Conservation (phyloP, 2,329 filamentous ascomycete genomes). For the Apiospora kogelbergensis region DNA sequence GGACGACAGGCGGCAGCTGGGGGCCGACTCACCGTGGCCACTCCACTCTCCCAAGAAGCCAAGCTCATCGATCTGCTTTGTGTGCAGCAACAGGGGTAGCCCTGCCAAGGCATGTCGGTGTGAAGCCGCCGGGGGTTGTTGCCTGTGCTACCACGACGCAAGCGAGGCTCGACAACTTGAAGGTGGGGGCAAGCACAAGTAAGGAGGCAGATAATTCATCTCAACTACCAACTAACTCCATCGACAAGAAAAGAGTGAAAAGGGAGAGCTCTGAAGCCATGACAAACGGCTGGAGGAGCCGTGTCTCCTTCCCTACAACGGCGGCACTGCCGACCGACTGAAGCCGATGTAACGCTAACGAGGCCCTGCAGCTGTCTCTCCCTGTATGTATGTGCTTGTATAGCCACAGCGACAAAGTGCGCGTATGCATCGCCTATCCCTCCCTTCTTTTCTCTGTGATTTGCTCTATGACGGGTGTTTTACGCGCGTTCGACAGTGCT, state of each 20-base stretch:
- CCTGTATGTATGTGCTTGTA: not conserved
- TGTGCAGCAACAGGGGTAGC: not conserved
- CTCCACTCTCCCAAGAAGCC: too few relatives aligned
- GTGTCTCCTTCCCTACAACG: too few relatives aligned
- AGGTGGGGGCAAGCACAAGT: not conserved
- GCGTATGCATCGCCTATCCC: not conserved
- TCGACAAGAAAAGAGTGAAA: too few relatives aligned
- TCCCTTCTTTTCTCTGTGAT: not conserved
- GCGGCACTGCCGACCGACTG: not conserved
- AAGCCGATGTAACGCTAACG: not conserved
- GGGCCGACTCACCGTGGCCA: conserved; percentile 12
- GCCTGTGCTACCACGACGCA: not conserved
- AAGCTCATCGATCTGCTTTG: not conserved
- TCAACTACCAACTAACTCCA: too few relatives aligned
- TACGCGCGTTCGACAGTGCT: conserved; percentile 1
- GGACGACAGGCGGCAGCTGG: conserved; percentile 5
- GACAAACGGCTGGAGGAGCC: not conserved
- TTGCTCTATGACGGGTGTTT: not conserved
- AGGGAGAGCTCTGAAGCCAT: too few relatives aligned
- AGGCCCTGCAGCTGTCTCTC: not conserved
- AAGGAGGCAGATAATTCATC: not conserved
- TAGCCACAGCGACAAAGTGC: not conserved
- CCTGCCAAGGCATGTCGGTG: conserved; percentile 7
- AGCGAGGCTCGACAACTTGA: not conserved
- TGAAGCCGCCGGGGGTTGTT: not conserved